Conservation (phyloP, 805 yeast species). For the Scheffersomyces ergatensis region DNA sequence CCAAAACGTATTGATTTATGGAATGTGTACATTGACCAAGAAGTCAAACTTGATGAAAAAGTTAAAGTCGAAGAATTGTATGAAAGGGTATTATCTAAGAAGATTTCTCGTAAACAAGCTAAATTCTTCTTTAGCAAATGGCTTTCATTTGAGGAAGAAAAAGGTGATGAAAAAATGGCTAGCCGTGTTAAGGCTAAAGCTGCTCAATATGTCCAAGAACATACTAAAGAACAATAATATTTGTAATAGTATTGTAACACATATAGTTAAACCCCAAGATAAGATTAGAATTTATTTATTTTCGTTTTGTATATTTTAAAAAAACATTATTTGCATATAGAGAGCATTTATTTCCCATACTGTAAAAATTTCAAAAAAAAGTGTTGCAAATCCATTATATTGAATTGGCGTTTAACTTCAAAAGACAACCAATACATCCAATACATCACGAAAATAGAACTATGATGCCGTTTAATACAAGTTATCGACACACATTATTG, state of each 20-base stretch:
- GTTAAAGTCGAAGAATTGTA: constrained; percentile 72
- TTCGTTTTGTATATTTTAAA: not conserved
- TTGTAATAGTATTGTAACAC: not conserved
- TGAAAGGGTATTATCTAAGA: constrained; percentile 70
- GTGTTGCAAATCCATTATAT: too few species aligned
- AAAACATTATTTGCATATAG: too few species aligned
- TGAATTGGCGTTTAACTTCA: too few species aligned
- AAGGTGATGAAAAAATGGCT: constrained; percentile 63
- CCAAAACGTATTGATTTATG: constrained; percentile 92
- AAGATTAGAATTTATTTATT: not conserved
- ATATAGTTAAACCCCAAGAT: not conserved
- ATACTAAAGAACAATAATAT: constrained; percentile 6
- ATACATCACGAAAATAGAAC: not conserved
- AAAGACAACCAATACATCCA: too few species aligned
- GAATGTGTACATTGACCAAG: constrained; percentile 95
- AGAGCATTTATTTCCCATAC: too few species aligned
- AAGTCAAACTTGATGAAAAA: constrained; percentile 68
- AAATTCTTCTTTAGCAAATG: constrained; percentile 93
- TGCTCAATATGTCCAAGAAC: constrained; percentile 59
- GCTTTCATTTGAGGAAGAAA: constrained; percentile 74
- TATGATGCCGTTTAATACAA: not conserved
- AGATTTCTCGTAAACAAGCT: constrained; percentile 83
- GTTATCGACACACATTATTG: too few species aligned
- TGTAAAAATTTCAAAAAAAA: too few species aligned
- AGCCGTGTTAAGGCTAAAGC: constrained; percentile 92